These are phyloP conservation scores for Picochlorum costavermella DNA, from an alignment of 139 green algal genomes.

Conservation along the genomic window DNA sequence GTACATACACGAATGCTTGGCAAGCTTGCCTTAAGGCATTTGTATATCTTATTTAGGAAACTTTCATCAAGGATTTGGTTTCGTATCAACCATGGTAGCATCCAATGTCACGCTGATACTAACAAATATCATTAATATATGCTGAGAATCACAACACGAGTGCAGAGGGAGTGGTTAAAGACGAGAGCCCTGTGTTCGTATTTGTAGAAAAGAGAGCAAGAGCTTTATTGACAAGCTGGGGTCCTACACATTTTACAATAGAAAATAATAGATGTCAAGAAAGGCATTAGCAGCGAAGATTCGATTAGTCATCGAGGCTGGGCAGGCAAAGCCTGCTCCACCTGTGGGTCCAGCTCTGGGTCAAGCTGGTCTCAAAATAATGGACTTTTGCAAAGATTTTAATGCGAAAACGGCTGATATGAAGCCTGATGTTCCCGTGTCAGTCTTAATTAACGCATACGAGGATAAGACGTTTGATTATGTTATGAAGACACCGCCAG, in stretches of 20 bases:
- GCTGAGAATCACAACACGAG: too few species aligned
- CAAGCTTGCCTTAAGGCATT: too few species aligned
- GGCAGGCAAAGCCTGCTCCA: constrained; percentile 85
- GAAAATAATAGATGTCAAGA: constrained; percentile 11
- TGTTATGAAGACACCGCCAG: constrained; percentile 71
- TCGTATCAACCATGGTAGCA: too few species aligned
- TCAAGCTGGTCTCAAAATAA: constrained; percentile 96
- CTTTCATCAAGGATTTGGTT: too few species aligned
- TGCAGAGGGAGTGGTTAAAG: too few species aligned
- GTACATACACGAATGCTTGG: too few species aligned
- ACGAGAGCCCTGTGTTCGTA: too few species aligned
- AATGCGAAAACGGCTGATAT: constrained; percentile 83
- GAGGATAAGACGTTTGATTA: constrained; percentile 87
- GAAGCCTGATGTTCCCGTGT: constrained; percentile 51
- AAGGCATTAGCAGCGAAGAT: constrained; percentile 66
- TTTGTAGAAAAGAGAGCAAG: too few species aligned
- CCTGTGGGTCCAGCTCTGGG: constrained; percentile 90
- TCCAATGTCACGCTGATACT: too few species aligned
- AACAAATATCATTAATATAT: too few species aligned
- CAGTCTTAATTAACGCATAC: constrained; percentile 61
- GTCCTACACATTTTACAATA: background rate
- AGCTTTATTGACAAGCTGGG: too few species aligned
- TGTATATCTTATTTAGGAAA: too few species aligned
- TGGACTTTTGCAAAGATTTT: constrained; percentile 99
- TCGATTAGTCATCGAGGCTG: constrained; percentile 84